phyloP scores from a whole-genome alignment of 176 grass and related monocot genomes.

The Avena eriantha region DNA sequence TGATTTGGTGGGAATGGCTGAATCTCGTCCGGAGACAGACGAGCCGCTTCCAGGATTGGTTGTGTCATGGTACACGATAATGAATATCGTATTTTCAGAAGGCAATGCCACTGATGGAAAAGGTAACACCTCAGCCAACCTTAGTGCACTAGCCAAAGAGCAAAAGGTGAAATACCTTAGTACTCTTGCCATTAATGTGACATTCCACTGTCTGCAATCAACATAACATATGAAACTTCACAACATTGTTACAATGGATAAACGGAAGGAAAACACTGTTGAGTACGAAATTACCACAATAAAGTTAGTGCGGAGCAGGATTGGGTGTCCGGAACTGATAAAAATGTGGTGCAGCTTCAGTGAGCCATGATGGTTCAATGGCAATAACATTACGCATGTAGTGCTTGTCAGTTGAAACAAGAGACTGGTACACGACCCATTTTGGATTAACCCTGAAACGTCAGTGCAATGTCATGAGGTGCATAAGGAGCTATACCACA shows the following conservation, averaged over 20 bases:
- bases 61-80: background rate
- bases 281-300: slow-evolving; percentile 43
- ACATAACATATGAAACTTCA: slow-evolving; percentile 10
- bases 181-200: slow-evolving; percentile 1
- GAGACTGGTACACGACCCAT: slow-evolving; percentile 92
- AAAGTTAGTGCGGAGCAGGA: slow-evolving; percentile 62
- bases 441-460: slow-evolving; percentile 93
- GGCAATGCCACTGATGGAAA: background rate
- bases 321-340: slow-evolving; percentile 79
- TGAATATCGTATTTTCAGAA: background rate
- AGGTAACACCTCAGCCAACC: background rate
- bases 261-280: background rate
- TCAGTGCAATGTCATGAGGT: slow-evolving; percentile 22
- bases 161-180: background rate
- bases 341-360: slow-evolving; percentile 92
- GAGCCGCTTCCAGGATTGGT: background rate
- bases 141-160: slow-evolving; percentile 27
- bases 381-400: slow-evolving; percentile 95
- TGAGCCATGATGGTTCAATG: slow-evolving; percentile 95
- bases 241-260: slow-evolving; percentile 29
- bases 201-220: background rate
- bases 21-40: background rate
- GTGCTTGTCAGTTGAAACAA: slow-evolving; percentile 93
- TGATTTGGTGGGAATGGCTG: background rate
- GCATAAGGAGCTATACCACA: slow-evolving; percentile 15